Conservation (phyloP, 108 stramenopile genomes). For the Fragilaria radians region DNA sequence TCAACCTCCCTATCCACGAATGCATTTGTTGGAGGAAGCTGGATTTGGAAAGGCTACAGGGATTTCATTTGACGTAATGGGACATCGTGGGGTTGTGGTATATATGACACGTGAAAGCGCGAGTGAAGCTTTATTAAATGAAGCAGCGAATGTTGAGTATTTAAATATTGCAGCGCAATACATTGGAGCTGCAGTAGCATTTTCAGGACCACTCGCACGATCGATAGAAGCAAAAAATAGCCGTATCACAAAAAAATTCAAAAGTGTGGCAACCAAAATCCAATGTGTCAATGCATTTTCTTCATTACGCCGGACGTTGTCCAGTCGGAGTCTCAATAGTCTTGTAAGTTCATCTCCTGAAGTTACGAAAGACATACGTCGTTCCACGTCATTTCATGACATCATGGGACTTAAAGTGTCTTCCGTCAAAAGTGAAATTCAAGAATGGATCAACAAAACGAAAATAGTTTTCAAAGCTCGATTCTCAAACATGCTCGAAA, state of each 20-base stretch:
- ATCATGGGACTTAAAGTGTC: too few species aligned
- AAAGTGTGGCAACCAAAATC: constrained; percentile 9
- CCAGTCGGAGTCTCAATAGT: constrained; percentile 5
- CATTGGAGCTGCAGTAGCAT: constrained; percentile 29
- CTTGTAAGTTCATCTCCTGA: background rate
- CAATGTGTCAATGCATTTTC: constrained; percentile 7
- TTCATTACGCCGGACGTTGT: background rate
- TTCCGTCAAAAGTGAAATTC: background rate
- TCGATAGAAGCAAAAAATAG: constrained; percentile 6
- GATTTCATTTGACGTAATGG: constrained; percentile 10
- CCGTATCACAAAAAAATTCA: constrained; percentile 8
- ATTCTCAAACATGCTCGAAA: background rate
- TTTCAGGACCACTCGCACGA: constrained; percentile 9
- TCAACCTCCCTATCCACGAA: constrained; percentile 7
- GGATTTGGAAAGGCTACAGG: constrained; percentile 19
- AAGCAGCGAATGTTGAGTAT: constrained; percentile 15
- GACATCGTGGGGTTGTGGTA: constrained; percentile 30
- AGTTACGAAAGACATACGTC: background rate
- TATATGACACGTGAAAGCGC: constrained; percentile 20
- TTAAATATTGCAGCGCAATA: constrained; percentile 22
- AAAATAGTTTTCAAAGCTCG: background rate
- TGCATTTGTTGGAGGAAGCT: constrained; percentile 10
- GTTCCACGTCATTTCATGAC: constrained; percentile 1
- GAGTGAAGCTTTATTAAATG: constrained; percentile 8
- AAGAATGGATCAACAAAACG: background rate